These are phyloP conservation scores for Naganishia liquefaciens DNA, from an alignment of 1,284 basidiomycete species.

Conservation along the genomic window DNA sequence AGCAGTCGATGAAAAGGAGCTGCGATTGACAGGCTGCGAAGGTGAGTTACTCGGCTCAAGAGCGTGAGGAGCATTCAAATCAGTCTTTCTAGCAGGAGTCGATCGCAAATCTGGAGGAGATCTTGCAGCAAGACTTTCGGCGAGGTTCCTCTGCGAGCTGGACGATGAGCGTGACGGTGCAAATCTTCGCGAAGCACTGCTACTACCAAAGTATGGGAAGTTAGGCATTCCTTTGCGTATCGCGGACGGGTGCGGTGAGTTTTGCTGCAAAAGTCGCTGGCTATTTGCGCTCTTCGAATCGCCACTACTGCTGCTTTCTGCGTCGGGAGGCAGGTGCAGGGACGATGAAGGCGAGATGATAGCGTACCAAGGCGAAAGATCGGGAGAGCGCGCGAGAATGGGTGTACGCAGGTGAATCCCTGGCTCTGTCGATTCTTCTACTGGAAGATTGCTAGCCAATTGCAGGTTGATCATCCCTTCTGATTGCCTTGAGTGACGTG, in stretches of 20 bases:
- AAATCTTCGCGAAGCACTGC: too few species aligned
- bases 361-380: neutral
- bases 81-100: neutral
- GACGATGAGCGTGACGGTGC: too few species aligned
- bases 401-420: neutral
- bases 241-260: too few species aligned
- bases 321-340: too few species aligned
- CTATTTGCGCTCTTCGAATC: neutral
- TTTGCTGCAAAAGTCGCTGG: too few species aligned
- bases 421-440: neutral
- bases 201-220: too few species aligned
- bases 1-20: neutral
- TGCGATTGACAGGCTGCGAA: neutral
- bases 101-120: too few species aligned
- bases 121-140: too few species aligned
- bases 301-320: neutral
- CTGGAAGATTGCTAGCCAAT: conserved; percentile 5
- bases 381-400: neutral
- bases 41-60: neutral
- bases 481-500: neutral
- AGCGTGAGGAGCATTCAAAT: neutral
- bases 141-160: too few species aligned
- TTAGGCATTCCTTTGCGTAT: too few species aligned
- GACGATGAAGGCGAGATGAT: neutral
- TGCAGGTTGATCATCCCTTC: neutral